Percentiles rank a stretch among this genome's conserved stretches.
phyloP scores from a whole-genome alignment of 2,329 filamentous ascomycete species.

The Monosporascus sp. region DNA sequence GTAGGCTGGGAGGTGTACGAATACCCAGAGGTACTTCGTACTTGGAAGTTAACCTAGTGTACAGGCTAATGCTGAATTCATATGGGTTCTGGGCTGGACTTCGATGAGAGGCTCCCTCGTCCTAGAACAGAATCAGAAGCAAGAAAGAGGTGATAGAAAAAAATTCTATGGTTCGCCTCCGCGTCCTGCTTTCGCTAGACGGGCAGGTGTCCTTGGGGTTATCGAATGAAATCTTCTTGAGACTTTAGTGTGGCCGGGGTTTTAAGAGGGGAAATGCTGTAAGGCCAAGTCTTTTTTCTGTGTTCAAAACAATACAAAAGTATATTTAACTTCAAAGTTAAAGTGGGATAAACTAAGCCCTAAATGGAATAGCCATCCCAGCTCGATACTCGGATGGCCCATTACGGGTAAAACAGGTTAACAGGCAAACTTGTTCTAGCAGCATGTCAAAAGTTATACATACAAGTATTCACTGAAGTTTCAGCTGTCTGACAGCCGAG shows the following conservation, averaged over 20 bases:
- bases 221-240: background rate
- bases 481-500: too few relatives aligned
- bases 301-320: background rate
- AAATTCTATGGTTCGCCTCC: background rate
- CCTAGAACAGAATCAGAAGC: background rate
- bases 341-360: background rate
- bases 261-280: background rate
- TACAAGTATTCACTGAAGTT: too few relatives aligned
- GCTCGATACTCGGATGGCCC: background rate
- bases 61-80: too few relatives aligned
- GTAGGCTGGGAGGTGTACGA: background rate
- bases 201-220: background rate
- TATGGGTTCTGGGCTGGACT: background rate
- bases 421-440: too few relatives aligned
- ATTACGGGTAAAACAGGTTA: background rate
- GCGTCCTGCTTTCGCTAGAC: background rate
- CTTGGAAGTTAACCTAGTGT: too few relatives aligned
- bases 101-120: background rate
- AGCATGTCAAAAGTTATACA: background rate
- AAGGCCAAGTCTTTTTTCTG: background rate
- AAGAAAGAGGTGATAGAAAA: background rate
- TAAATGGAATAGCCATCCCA: background rate
- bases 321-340: background rate
- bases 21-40: background rate
- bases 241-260: background rate